These are phyloP conservation scores for Tephrocybe rancida DNA, from an alignment of 768 basidiomycete species.

Conservation along the genomic window DNA sequence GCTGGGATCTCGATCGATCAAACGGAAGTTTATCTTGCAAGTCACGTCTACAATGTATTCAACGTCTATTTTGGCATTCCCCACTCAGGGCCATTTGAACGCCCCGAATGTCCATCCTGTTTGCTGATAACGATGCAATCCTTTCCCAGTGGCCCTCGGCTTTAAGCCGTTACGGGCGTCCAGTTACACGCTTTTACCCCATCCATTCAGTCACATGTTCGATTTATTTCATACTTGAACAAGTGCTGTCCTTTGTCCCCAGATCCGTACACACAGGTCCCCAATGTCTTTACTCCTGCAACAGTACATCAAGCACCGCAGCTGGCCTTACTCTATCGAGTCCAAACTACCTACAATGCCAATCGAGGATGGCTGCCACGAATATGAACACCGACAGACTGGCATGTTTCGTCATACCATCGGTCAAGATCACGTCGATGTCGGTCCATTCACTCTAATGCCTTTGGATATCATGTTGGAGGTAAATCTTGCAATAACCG, in stretches of 20 bases:
- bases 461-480: slow-evolving; percentile 26
- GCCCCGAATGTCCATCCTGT: not conserved
- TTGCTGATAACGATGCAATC: not conserved
- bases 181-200: not conserved
- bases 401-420: too few species aligned
- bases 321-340: not conserved
- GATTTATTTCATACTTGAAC: slow-evolving; percentile 6
- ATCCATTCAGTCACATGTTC: slow-evolving; percentile 7
- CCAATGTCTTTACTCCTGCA: not conserved
- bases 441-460: not conserved
- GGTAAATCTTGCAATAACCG: slow-evolving; percentile 6
- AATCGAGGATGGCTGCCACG: too few species aligned
- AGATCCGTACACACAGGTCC: not conserved
- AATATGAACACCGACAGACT: too few species aligned
- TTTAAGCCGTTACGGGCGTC: not conserved
- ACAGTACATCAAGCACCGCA: not conserved
- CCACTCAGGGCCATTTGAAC: not conserved
- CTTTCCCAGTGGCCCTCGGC: not conserved
- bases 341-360: too few species aligned
- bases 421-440: not conserved
- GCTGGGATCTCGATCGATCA: slow-evolving; percentile 11
- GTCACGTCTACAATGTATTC: not conserved
- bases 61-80: not conserved
- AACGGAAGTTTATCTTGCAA: slow-evolving; percentile 5
- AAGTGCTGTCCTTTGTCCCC: not conserved